A percentile compares a stretch with the other conserved stretches of the same genome.
Evolutionary conservation across 129 eudicot genomes (phyloP).

Genomic region (Saposhnikovia divaricata): DNA sequence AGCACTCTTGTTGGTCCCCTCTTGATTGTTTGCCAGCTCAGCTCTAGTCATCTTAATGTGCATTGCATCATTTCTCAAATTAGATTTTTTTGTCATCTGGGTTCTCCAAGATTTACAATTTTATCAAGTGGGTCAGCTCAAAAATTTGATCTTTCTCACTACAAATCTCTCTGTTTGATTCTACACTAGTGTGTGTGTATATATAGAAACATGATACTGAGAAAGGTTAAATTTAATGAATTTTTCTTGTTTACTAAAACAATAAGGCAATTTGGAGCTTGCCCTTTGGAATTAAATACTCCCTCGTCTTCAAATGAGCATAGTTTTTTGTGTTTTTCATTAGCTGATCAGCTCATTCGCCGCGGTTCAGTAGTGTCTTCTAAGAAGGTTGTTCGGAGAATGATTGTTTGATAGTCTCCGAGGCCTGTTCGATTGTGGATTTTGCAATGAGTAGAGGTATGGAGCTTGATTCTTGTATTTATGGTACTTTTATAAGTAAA

Average conservation of each 20-base stretch:
- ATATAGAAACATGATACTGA: neutral
- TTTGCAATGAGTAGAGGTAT: slow-evolving; percentile 33
- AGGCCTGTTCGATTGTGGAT: slow-evolving; percentile 33
- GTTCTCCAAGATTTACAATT: neutral
- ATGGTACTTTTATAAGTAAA: slow-evolving; percentile 27
- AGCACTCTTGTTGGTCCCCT: neutral
- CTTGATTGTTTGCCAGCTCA: too few relatives aligned
- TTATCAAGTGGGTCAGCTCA: neutral
- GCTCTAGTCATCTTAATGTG: too few relatives aligned
- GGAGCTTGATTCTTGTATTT: slow-evolving; percentile 27
- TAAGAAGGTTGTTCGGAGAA: slow-evolving; percentile 30
- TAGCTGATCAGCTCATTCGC: slow-evolving; percentile 31
- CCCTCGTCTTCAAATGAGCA: slow-evolving; percentile 22
- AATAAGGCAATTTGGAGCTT: slow-evolving; percentile 18
- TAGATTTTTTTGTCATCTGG: neutral
- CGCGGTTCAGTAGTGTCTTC: slow-evolving; percentile 44
- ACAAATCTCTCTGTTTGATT: neutral
- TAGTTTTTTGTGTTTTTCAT: slow-evolving; percentile 35
- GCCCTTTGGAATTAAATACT: slow-evolving; percentile 30
- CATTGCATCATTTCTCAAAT: neutral
- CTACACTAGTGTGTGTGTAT: neutral
- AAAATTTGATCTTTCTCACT: neutral
- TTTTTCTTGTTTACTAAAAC: slow-evolving; percentile 6
- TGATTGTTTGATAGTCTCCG: slow-evolving; percentile 28
- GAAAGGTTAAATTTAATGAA: neutral